A percentile compares a stretch with the other conserved stretches of the same genome.
phyloP scores from a whole-genome alignment of 768 basidiomycete genomes.

The Russula vinacea region DNA sequence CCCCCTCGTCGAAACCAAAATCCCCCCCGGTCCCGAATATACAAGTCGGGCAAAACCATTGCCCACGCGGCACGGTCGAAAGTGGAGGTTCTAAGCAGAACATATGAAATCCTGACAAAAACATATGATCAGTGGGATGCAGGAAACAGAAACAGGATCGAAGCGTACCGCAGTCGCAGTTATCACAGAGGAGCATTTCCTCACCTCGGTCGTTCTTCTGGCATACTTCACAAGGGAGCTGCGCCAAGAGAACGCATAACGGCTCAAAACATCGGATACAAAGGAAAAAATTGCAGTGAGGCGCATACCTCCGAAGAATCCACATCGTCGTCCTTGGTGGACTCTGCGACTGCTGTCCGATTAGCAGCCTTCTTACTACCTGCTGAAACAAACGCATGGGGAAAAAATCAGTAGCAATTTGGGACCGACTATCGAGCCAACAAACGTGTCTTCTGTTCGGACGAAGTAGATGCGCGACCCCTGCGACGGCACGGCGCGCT shows the following conservation, averaged over 20 bases:
- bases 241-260: constrained; percentile 19
- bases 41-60: constrained; percentile 96
- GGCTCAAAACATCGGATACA: constrained; percentile 16
- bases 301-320: constrained; percentile 24
- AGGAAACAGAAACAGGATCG: constrained; percentile 1
- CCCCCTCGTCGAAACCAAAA: constrained; percentile 97
- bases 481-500: constrained; percentile 46
- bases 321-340: constrained; percentile 24
- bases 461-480: constrained; percentile 50
- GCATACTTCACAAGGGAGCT: constrained; percentile 93
- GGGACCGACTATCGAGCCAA: constrained; percentile 5
- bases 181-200: constrained; percentile 90
- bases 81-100: constrained; percentile 95
- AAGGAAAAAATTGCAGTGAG: neutral
- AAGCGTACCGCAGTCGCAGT: constrained; percentile 69
- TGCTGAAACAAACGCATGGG: constrained; percentile 1
- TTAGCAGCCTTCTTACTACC: constrained; percentile 28
- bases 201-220: constrained; percentile 82
- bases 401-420: constrained; percentile 6
- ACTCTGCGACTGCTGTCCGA: constrained; percentile 15
- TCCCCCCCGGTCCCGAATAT: constrained; percentile 89
- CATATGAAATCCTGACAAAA: constrained; percentile 83
- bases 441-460: constrained; percentile 45
- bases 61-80: constrained; percentile 78
- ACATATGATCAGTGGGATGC: constrained; percentile 6